Evolutionary conservation across 2,329 filamentous ascomycete genomes (phyloP).

Genomic region (Fusarium nisikadoi): DNA sequence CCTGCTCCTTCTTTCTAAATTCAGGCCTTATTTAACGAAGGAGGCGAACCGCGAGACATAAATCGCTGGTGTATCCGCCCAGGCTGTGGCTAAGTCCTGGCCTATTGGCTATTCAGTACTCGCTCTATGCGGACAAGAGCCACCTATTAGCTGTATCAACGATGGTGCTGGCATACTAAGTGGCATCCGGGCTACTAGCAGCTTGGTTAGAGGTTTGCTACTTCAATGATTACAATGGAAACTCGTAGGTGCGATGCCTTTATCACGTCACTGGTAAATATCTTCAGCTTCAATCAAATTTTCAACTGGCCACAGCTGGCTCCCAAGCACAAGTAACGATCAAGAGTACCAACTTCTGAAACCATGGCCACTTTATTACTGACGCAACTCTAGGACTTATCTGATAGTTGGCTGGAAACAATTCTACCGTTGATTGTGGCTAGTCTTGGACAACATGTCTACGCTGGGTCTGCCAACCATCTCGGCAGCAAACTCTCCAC

Average conservation of each 20-base stretch:
- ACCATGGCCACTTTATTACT: rapidly evolving
- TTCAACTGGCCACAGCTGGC: neutral
- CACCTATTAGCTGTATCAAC: too few relatives aligned
- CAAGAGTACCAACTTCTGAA: neutral
- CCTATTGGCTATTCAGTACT: too few relatives aligned
- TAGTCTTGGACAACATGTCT: neutral
- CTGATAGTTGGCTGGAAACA: neutral
- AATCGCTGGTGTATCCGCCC: too few relatives aligned
- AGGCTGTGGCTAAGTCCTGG: too few relatives aligned
- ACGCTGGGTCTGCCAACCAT: neutral
- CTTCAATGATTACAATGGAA: neutral
- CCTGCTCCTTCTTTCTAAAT: too few relatives aligned
- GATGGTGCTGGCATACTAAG: too few relatives aligned
- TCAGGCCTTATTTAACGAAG: neutral
- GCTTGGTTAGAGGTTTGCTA: neutral
- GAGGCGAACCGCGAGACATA: too few relatives aligned
- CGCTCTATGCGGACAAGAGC: too few relatives aligned
- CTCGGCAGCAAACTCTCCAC: neutral
- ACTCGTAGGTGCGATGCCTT: rapidly evolving
- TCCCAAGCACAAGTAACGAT: neutral
- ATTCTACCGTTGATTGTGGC: neutral
- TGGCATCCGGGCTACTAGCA: neutral
- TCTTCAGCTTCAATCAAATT: neutral
- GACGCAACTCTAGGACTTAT: neutral
- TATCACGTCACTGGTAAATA: neutral